These are phyloP conservation scores for Trebouxia gelatinosa DNA, from an alignment of 163 green algal genomes.

Conservation along the genomic window DNA sequence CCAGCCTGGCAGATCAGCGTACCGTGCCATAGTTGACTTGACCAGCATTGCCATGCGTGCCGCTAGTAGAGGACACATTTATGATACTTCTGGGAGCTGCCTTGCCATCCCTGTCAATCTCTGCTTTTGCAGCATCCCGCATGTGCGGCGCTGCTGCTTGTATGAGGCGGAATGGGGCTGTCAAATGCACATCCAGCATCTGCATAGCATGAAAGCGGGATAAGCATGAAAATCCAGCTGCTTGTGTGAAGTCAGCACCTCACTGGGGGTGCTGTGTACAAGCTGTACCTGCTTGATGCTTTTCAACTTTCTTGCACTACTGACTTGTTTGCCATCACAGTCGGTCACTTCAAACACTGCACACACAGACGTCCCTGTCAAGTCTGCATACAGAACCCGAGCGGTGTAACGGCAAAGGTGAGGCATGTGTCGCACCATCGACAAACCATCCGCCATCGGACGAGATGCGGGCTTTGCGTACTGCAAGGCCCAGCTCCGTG, in stretches of 20 bases:
- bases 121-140: slow-evolving; percentile 73
- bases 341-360: slow-evolving; percentile 61
- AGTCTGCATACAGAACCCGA: background rate
- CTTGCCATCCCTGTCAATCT: slow-evolving; percentile 49
- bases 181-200: slow-evolving; percentile 78
- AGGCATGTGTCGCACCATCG: slow-evolving; percentile 71
- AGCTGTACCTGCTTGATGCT: slow-evolving; percentile 57
- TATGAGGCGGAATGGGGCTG: slow-evolving; percentile 33
- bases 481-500: slow-evolving; percentile 87
- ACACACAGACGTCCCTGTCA: background rate
- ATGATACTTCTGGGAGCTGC: slow-evolving; percentile 71
- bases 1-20: too few species aligned
- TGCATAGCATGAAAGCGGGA: too few species aligned
- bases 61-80: slow-evolving; percentile 81
- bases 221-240: too few species aligned
- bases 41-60: slow-evolving; percentile 78
- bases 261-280: too few species aligned
- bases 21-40: slow-evolving; percentile 75
- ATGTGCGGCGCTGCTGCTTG: slow-evolving; percentile 67
- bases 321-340: slow-evolving; percentile 41
- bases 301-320: slow-evolving; percentile 49
- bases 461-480: slow-evolving; percentile 83
- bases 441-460: slow-evolving; percentile 97
- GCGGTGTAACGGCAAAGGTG: background rate
- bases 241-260: too few species aligned